Evolutionary conservation across 441 rosid species (phyloP).

Genomic region (Pelargonium fulgidum): DNA sequence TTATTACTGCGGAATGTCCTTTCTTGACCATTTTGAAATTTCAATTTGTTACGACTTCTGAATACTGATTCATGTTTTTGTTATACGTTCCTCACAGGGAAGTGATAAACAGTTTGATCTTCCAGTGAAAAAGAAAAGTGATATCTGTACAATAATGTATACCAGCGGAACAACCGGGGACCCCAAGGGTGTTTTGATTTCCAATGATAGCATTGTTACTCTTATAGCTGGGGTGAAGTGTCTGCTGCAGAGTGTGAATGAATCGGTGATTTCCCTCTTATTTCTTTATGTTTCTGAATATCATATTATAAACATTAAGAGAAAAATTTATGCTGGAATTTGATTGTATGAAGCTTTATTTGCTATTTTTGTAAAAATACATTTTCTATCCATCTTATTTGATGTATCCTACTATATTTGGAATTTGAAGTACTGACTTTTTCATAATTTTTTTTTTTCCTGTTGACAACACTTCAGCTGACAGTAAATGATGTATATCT

Average conservation of each 20-base stretch:
- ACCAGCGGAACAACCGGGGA: conserved; percentile 99
- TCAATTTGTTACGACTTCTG: neutral
- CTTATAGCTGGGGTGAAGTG: conserved; percentile 61
- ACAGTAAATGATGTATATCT: conserved; percentile 61
- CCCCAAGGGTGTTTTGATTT: conserved; percentile 94
- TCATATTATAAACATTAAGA: neutral
- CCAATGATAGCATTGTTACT: conserved; percentile 77
- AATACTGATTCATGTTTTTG: conserved; percentile 6
- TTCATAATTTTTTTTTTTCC: conserved; percentile 11
- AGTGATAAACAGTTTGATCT: conserved; percentile 58
- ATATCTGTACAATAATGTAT: conserved; percentile 90
- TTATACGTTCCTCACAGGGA: conserved; percentile 40
- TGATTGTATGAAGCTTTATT: neutral
- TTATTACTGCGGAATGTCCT: neutral
- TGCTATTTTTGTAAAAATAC: neutral
- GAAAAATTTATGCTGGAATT: no score
- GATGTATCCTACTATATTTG: neutral
- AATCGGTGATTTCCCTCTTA: conserved; percentile 39
- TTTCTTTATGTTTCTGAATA: conserved; percentile 10
- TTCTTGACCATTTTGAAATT: neutral
- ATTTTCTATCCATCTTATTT: neutral
- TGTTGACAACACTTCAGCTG: conserved; percentile 42
- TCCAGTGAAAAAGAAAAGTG: conserved; percentile 56
- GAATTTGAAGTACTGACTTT: neutral
- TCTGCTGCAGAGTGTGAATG: conserved; percentile 55